Conservation (phyloP, 1,284 basidiomycete genomes). For the Entoloma clypeatum region DNA sequence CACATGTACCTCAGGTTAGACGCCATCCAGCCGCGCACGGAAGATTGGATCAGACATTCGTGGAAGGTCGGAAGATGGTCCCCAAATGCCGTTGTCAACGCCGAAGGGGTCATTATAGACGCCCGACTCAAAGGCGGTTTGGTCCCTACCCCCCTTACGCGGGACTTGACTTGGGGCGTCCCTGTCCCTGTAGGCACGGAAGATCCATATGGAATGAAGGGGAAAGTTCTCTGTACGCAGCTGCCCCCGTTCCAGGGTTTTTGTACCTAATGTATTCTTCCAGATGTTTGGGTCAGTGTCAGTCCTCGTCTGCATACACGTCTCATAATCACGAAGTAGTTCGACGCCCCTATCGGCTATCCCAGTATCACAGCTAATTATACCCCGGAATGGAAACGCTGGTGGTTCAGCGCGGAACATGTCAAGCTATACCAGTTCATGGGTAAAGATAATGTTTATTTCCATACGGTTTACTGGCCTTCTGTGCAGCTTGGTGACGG, state of each 20-base stretch:
- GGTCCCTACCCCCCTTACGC: conserved; percentile 86
- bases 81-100: conserved; percentile 85
- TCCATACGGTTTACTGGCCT: conserved; percentile 97
- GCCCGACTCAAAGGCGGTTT: conserved; percentile 87
- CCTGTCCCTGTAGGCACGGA: conserved; percentile 77
- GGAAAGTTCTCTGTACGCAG: conserved; percentile 91
- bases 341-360: conserved; percentile 97
- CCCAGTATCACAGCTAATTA: conserved; percentile 97
- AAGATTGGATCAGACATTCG: conserved; percentile 85
- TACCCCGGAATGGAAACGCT: conserved; percentile 91
- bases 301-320: conserved; percentile 11
- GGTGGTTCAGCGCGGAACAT: conserved; percentile 96
- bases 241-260: neutral
- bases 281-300: conserved; percentile 25
- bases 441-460: conserved; percentile 98
- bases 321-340: conserved; percentile 45
- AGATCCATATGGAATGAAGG: conserved; percentile 81
- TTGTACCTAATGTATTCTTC: neutral
- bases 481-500: conserved; percentile 88
- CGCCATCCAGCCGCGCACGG: conserved; percentile 76
- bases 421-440: conserved; percentile 98
- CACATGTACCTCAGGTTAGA: conserved; percentile 95
- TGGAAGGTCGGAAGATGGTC: conserved; percentile 88
- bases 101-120: conserved; percentile 86
- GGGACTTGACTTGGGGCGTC: conserved; percentile 97